Base-by-base conservation (phyloP, 352 stramenopile species). In the Phytophthora palmivora region DNA sequence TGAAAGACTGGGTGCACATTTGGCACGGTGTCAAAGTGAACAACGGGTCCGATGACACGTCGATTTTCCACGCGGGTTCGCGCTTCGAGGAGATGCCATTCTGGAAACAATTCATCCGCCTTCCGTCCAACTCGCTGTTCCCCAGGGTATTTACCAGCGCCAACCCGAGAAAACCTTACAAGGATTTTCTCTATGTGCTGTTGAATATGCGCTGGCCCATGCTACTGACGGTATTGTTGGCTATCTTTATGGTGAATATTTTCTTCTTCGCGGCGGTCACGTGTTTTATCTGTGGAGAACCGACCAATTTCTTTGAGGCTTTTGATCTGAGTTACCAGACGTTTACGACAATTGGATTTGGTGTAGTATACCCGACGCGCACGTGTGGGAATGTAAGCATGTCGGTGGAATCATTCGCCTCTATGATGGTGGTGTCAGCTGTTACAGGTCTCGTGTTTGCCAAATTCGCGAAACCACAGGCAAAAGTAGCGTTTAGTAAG, bases 311-410 rank as follows among this genome's bases (percentile, higher is more conserved):
- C 37, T 75, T 88, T 14, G 71, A 80, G 30, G 71, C 80, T 3
- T 89, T 91, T 44, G 77, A 91, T 50, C 42, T 93, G 33, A 92
- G 80, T 41, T 95, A 95, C 59, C 86, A 95, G 65, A 92, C 86
- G 2, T 95, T 93, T 56, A 92, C 82, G 12, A 95, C 86, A 7
- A 93, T 95, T 59, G 86, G 86, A 36, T 95, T 92, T 57, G 86
- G 86, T 18, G 63, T 92, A n/a, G 78, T 93, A 24, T 93, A 88
- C 69, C 83, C 86, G 4, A 74, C 67, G 16, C 61, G 67, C 28
- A 85, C 75, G 15, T 95, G 86, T 64, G 76, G 73, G 21, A 95
- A 95, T 41, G 28, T 90, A 15, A 73, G 76, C 12, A 93, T 90
- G 58, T 76, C 88, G 8, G 43, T 91, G 44, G 84, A 93, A 63